Evolutionary conservation across 2,329 filamentous ascomycete genomes (phyloP).

Genomic region (Pseudogymnoascus sp.): DNA sequence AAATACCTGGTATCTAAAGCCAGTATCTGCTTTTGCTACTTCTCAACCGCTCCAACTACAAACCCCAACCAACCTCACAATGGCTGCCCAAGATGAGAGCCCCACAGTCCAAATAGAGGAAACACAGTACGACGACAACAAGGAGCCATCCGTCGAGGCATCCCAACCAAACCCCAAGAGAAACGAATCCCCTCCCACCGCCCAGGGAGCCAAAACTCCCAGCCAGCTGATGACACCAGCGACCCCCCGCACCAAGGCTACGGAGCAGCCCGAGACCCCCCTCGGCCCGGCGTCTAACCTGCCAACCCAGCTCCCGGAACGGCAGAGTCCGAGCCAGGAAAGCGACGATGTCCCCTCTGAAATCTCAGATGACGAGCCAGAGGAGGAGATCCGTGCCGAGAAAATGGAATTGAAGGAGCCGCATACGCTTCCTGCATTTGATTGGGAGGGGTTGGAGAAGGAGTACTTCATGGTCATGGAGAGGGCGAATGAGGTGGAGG

Average conservation of each 20-base stretch:
- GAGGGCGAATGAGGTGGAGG: conserved; percentile 57
- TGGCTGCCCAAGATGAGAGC: not conserved
- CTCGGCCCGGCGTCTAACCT: not conserved
- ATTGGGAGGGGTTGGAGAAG: conserved; percentile 71
- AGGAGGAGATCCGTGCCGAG: not conserved
- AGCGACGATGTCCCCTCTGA: not conserved
- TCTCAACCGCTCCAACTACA: not conserved
- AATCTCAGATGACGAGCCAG: not conserved
- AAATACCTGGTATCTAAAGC: not conserved
- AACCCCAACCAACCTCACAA: not conserved
- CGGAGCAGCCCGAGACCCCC: not conserved
- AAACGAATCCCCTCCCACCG: not conserved
- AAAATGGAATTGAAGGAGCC: conserved; percentile 5
- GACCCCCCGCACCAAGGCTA: not conserved
- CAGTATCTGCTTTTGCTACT: not conserved
- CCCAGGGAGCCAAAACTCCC: not conserved
- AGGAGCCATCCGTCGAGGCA: not conserved
- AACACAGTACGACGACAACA: not conserved
- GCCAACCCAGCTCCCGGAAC: not conserved
- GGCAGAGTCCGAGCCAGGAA: not conserved
- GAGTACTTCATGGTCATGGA: conserved; percentile 61
- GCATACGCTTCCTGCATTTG: conserved; percentile 40
- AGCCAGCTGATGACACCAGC: not conserved
- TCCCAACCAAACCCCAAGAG: not conserved
- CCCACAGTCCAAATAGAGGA: not conserved